phyloP scores from a whole-genome alignment of 305 asterid genomes.

The Fraxinus sp. region DNA sequence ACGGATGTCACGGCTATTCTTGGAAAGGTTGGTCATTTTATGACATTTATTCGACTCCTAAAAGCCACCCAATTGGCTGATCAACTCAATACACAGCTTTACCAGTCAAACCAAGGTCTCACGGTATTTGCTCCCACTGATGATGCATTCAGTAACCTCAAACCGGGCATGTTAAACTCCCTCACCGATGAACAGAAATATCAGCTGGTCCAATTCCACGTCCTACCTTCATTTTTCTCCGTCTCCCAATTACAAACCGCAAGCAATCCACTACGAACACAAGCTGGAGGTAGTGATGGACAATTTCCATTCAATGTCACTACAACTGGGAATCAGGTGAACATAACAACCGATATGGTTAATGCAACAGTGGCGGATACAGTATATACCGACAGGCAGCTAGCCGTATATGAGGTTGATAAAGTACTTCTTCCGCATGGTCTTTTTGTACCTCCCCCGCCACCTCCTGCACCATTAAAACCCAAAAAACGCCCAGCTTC shows the following conservation, averaged over 20 bases:
- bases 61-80: conserved; percentile 39
- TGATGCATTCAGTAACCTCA: conserved; percentile 50
- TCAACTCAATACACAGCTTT: conserved; percentile 42
- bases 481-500: conserved; percentile 34
- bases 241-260: conserved; percentile 53
- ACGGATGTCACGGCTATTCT: conserved; percentile 45
- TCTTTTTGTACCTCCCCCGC: conserved; percentile 47
- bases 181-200: conserved; percentile 48
- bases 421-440: conserved; percentile 56
- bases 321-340: conserved; percentile 43
- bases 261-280: conserved; percentile 61
- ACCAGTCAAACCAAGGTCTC: conserved; percentile 51
- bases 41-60: conserved; percentile 39
- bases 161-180: conserved; percentile 48
- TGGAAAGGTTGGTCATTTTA: conserved; percentile 43
- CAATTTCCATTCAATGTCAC: conserved; percentile 50
- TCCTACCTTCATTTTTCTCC: conserved; percentile 47
- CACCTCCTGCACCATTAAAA: conserved; percentile 52
- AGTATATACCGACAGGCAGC: conserved; percentile 42
- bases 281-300: conserved; percentile 50
- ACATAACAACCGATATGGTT: conserved; percentile 56
- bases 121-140: conserved; percentile 62
- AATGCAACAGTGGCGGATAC: conserved; percentile 48
- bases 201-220: conserved; percentile 55
- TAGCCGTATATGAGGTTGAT: conserved; percentile 63